phyloP scores from a whole-genome alignment of 176 grass and related monocot genomes.

The Hsuehochloa calcarea region DNA sequence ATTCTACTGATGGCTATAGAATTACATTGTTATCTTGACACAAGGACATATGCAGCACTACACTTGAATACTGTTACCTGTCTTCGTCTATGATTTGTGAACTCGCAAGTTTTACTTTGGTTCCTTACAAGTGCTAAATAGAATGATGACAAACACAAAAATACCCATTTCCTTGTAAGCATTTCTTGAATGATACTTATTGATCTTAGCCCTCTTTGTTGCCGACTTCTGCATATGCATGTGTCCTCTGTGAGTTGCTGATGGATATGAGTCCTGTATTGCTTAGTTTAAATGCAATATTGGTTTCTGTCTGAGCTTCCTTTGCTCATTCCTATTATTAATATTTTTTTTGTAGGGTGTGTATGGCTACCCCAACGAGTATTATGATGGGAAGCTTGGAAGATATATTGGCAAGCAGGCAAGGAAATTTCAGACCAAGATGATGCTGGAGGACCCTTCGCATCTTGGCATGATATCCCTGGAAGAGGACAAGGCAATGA shows the following conservation, averaged over 20 bases:
- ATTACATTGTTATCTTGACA: not conserved
- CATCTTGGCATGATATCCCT: slow-evolving; percentile 69
- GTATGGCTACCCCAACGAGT: slow-evolving; percentile 80
- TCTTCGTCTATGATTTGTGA: not conserved
- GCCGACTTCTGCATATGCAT: slow-evolving; percentile 5
- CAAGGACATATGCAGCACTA: not conserved
- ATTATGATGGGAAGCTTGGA: slow-evolving; percentile 89
- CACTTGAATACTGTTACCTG: not conserved
- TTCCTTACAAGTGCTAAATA: not conserved
- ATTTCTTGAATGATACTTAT: not conserved
- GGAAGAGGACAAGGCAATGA: slow-evolving; percentile 60
- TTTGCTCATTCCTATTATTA: not conserved
- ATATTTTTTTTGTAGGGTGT: slow-evolving; percentile 54
- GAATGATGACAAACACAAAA: slow-evolving; percentile 1
- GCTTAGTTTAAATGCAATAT: not conserved
- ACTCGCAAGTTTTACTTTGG: not conserved
- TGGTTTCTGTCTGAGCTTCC: slow-evolving; percentile 4
- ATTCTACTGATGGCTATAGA: not conserved
- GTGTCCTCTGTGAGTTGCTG: not conserved
- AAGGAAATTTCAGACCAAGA: slow-evolving; percentile 89
- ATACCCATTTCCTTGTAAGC: not conserved
- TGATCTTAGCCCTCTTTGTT: not conserved
- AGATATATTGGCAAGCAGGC: slow-evolving; percentile 88
- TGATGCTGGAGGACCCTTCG: slow-evolving; percentile 76
- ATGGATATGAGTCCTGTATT: not conserved